A percentile compares a stretch with the other conserved stretches of the same genome.
phyloP scores from a whole-genome alignment of 495 filamentous ascomycete species.

The Parathielavia appendiculata region DNA sequence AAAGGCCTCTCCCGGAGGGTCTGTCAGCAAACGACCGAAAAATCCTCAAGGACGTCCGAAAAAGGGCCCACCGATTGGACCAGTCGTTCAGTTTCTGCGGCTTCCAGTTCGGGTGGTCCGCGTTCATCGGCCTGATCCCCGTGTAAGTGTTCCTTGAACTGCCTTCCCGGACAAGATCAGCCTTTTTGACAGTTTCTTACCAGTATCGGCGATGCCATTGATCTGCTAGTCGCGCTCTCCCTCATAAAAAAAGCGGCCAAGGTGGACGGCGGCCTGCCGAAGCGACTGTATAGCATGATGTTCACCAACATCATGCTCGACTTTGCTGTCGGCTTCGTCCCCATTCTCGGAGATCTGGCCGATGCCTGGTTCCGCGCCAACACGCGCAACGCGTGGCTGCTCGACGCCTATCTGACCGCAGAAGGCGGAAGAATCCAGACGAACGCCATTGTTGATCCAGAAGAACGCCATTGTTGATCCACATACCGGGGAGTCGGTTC shows the following conservation, averaged over 20 bases:
- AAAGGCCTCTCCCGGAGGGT: constrained; percentile 64
- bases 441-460: constrained; percentile 37
- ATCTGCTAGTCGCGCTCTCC: constrained; percentile 62
- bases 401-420: constrained; percentile 67
- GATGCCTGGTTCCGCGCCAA: constrained; percentile 63
- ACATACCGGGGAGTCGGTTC: constrained; percentile 13
- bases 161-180: not conserved
- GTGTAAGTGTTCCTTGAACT: constrained; percentile 48
- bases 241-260: constrained; percentile 61
- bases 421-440: constrained; percentile 45
- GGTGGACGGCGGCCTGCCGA: constrained; percentile 67
- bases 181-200: not conserved
- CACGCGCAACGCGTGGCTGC: constrained; percentile 66
- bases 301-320: constrained; percentile 70
- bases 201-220: constrained; percentile 71
- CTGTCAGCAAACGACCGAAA: constrained; percentile 74
- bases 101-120: constrained; percentile 75
- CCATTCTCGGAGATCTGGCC: constrained; percentile 76
- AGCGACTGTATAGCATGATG: constrained; percentile 58
- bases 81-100: constrained; percentile 60
- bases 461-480: constrained; percentile 32
- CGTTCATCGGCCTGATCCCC: constrained; percentile 75
- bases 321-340: constrained; percentile 75
- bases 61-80: constrained; percentile 76
- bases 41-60: constrained; percentile 73